Evolutionary conservation across 2,329 filamentous ascomycete genomes (phyloP).

Genomic region (Penicillium sp.): DNA sequence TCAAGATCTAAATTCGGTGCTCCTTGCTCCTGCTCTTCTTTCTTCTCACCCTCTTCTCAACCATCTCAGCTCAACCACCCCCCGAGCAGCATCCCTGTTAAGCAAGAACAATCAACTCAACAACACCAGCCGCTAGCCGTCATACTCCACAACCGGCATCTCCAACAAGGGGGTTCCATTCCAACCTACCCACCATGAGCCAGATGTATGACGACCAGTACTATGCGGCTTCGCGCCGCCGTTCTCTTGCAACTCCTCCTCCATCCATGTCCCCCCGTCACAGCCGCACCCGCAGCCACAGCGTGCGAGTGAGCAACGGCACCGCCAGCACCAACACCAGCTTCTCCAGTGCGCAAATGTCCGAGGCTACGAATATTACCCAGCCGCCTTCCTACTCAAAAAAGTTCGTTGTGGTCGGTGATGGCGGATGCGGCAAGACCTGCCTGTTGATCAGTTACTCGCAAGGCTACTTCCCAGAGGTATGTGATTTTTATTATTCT

Average conservation of each 20-base stretch:
- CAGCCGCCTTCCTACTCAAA: constrained; percentile 94
- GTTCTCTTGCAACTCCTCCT: constrained; percentile 53
- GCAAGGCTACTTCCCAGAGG: constrained; percentile 98
- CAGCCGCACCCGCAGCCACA: constrained; percentile 57
- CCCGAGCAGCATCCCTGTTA: background rate
- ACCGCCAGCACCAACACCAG: constrained; percentile 86
- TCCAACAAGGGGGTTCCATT: constrained; percentile 22
- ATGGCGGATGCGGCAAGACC: constrained; percentile 98
- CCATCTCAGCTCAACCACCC: background rate
- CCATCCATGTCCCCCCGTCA: constrained; percentile 48
- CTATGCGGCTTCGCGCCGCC: constrained; percentile 62
- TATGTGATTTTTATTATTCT: constrained; percentile 49
- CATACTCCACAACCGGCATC: constrained; percentile 14
- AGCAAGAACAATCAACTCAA: background rate
- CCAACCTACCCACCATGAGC: constrained; percentile 35
- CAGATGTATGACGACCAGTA: constrained; percentile 48
- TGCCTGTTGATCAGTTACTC: constrained; percentile 98
- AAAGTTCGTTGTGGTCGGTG: constrained; percentile 98
- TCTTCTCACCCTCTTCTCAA: constrained; percentile 1
- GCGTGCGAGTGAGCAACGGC: constrained; percentile 78
- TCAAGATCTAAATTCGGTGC: constrained; percentile 21
- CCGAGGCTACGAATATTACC: constrained; percentile 81
- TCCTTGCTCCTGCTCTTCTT: constrained; percentile 10
- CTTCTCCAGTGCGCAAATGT: constrained; percentile 72
- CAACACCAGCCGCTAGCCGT: constrained; percentile 11